phyloP scores from a whole-genome alignment of 2,329 filamentous ascomycete genomes.

The Sclerotinia minor region DNA sequence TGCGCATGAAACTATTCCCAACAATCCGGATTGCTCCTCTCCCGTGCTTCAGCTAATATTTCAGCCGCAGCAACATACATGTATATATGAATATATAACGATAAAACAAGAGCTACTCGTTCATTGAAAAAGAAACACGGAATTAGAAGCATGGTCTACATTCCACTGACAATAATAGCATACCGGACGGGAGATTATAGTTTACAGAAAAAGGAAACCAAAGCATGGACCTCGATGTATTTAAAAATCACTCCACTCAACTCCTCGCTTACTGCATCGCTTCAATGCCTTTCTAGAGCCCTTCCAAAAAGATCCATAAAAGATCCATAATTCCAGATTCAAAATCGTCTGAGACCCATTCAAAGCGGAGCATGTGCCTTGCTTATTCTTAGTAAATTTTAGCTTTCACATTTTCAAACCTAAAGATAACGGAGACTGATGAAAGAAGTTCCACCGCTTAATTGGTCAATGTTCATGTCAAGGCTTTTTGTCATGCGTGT shows the following conservation, averaged over 20 bases:
- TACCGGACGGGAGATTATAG: background rate
- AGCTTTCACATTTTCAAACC: background rate
- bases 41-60: background rate
- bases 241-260: background rate
- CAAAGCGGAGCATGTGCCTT: no score
- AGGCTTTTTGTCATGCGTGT: constrained; percentile 3
- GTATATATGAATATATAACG: background rate
- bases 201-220: background rate
- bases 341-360: no score
- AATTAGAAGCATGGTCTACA: background rate
- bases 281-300: constrained; percentile 13
- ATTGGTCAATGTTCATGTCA: constrained; percentile 4
- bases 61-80: background rate
- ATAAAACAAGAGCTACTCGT: background rate
- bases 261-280: background rate
- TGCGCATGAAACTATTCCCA: constrained; percentile 6
- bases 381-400: constrained; percentile 2
- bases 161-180: background rate
- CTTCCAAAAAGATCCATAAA: background rate
- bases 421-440: constrained; percentile 5
- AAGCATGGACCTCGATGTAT: constrained; percentile 6
- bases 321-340: background rate
- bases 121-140: background rate
- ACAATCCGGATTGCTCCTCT: background rate
- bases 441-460: background rate